Conservation (phyloP, 2,329 filamentous ascomycete genomes). For the Coniochaeta pulveracea region DNA sequence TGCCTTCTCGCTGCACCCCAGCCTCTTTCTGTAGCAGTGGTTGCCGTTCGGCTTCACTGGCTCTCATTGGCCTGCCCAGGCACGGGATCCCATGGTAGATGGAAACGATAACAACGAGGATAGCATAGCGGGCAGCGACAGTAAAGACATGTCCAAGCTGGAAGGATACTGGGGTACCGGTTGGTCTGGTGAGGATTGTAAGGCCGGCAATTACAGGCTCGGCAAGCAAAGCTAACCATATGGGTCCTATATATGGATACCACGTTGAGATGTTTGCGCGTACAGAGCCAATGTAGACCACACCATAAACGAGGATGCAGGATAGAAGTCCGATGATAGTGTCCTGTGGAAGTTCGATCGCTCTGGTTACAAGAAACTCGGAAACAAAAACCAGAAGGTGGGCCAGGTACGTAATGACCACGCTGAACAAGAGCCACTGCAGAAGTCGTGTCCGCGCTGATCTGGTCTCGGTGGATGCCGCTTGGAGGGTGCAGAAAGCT, state of each 20-base stretch:
- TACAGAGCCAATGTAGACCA: conserved; percentile 43
- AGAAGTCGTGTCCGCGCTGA: conserved; percentile 30
- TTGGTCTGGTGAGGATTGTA: conserved; percentile 9
- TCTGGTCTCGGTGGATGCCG: conserved; percentile 22
- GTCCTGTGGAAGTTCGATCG: conserved; percentile 33
- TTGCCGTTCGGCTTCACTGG: conserved; percentile 45
- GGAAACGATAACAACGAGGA: conserved; percentile 22
- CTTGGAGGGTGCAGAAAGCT: conserved; percentile 42
- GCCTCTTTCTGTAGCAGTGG: conserved; percentile 36
- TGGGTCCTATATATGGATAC: conserved; percentile 54
- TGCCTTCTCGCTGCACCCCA: conserved; percentile 16
- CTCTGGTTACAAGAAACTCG: conserved; percentile 19
- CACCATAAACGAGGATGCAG: conserved; percentile 52
- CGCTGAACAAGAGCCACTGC: conserved; percentile 28
- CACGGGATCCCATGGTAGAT: conserved; percentile 14
- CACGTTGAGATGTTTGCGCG: conserved; percentile 40
- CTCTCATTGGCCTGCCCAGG: conserved; percentile 12
- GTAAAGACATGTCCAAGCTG: conserved; percentile 19
- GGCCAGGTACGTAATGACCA: conserved; percentile 32
- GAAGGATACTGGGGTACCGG: conserved; percentile 4
- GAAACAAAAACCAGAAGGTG: conserved; percentile 31
- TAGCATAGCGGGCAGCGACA: conserved; percentile 20
- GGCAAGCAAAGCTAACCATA: conserved; percentile 43
- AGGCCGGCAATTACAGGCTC: conserved; percentile 34
- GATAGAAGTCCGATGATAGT: conserved; percentile 46